Base-by-base conservation (phyloP, 441 rosid genomes). In the Geranium incanum region DNA sequence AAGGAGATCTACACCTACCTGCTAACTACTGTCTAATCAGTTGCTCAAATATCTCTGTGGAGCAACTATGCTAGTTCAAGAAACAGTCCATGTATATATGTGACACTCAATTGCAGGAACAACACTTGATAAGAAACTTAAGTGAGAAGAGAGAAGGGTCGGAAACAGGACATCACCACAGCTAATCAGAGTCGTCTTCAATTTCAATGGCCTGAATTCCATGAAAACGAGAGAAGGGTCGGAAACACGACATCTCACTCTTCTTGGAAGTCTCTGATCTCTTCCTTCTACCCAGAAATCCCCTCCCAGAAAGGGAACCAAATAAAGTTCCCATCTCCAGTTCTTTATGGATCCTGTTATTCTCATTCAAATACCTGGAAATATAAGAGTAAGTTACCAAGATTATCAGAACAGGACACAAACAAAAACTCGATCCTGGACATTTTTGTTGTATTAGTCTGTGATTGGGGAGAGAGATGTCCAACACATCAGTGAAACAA, bases 261-360 rank as follows among this genome's bases (percentile, higher is more conserved):
- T 71, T 81, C 72, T 72, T 85, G 1, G 84, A 77, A 39, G 36
- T 57, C 66, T 71, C 79, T 13, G 92, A 83, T 78, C 98, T 81
- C 83, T 78, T 90, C 72, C 71, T 90, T 77, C 83, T 86, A 11
- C 71, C 65, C 68, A 67, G 11, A 81, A 86, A 87, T 57, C 97
- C 98, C 68, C 83, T 86, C 67, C 86, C 84, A 5, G 67, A 65
- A 2, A 95, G 85, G 16, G 96, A 83, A 76, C 87, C 88, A 78
- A 80, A 79, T 77, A 95, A 74, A 48, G 67, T 81, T 18, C 99
- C 98, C 97, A 88, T 87, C 67, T 87, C 89, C 96, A 89, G 84
- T 78, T 84, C 88, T 85, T 80, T 90, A 50, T 66, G 85, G 15
- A 66, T 15, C n/a, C 84, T 80, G 70, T 76, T 78, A 16, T 76